These are phyloP conservation scores for Dothiorella sarmentorum DNA, from an alignment of 2,329 filamentous ascomycete species.

Conservation along the genomic window DNA sequence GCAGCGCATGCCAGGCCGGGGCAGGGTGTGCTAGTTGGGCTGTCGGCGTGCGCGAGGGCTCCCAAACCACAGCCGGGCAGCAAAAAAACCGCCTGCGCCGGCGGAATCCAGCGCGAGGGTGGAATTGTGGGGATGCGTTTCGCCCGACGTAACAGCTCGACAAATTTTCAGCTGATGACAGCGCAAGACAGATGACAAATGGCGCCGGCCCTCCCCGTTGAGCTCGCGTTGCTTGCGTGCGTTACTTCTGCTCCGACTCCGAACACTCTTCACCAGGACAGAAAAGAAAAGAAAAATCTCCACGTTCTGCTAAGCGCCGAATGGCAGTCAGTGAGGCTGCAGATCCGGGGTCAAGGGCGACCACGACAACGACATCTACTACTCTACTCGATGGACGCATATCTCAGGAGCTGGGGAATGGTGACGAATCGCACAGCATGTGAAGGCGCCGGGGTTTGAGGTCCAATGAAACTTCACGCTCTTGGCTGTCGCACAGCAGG, in stretches of 20 bases:
- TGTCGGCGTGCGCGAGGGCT: neutral
- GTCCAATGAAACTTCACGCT: conserved; percentile 8
- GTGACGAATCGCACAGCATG: conserved; percentile 12
- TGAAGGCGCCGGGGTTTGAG: conserved; percentile 3
- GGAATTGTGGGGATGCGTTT: conserved; percentile 15
- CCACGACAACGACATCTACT: no score
- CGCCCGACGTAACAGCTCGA: conserved; percentile 15
- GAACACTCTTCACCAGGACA: no score
- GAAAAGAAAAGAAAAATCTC: conserved; percentile 3
- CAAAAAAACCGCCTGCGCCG: neutral
- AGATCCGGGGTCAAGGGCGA: conserved; percentile 8
- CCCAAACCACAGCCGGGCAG: neutral
- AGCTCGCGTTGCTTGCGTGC: neutral
- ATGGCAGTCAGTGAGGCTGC: neutral
- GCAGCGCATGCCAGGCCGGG: neutral
- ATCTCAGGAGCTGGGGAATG: conserved; percentile 9
- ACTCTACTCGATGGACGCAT: no score
- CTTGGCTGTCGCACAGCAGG: conserved; percentile 10
- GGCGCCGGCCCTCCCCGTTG: conserved; percentile 7
- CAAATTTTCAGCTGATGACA: conserved; percentile 16
- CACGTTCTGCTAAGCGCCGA: conserved; percentile 6
- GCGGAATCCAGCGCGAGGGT: conserved; percentile 15
- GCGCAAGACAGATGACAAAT: conserved; percentile 16
- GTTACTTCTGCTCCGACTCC: neutral
- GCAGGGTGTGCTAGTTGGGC: neutral